phyloP scores from a whole-genome alignment of 139 green algal genomes.

The Picochlorum sp. region DNA sequence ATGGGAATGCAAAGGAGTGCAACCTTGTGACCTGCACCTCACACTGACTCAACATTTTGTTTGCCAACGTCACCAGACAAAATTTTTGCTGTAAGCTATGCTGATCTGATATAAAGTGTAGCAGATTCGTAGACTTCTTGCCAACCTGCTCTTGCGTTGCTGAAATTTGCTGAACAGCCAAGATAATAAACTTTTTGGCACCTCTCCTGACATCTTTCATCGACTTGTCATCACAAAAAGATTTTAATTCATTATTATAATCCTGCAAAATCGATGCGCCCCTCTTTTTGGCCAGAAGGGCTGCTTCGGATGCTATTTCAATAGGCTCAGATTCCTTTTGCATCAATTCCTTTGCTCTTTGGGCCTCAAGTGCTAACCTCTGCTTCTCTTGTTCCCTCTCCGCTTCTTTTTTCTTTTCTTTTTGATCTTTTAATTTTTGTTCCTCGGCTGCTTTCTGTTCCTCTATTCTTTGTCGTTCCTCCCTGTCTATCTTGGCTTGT shows the following conservation, averaged over 20 bases:
- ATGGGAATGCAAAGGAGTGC: slow-evolving; percentile 51
- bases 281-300: not conserved
- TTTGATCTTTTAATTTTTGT: too few relatives aligned
- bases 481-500: too few relatives aligned
- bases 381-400: not conserved
- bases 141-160: slow-evolving; percentile 45
- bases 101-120: slow-evolving; percentile 26
- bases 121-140: slow-evolving; percentile 36
- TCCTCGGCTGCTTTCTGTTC: too few relatives aligned
- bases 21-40: slow-evolving; percentile 40
- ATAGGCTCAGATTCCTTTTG: not conserved
- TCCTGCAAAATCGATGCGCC: slow-evolving; percentile 6
- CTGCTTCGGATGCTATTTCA: not conserved
- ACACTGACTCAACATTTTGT: slow-evolving; percentile 46
- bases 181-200: slow-evolving; percentile 63
- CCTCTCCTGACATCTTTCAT: slow-evolving; percentile 37
- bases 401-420: not conserved
- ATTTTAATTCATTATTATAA: slow-evolving; percentile 10
- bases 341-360: not conserved
- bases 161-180: slow-evolving; percentile 62
- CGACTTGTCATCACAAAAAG: slow-evolving; percentile 24
- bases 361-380: not conserved
- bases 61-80: slow-evolving; percentile 41
- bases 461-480: too few relatives aligned
- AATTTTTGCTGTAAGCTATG: slow-evolving; percentile 22